phyloP scores from a whole-genome alignment of 345 rosid species.

The Syzygium aqueum region DNA sequence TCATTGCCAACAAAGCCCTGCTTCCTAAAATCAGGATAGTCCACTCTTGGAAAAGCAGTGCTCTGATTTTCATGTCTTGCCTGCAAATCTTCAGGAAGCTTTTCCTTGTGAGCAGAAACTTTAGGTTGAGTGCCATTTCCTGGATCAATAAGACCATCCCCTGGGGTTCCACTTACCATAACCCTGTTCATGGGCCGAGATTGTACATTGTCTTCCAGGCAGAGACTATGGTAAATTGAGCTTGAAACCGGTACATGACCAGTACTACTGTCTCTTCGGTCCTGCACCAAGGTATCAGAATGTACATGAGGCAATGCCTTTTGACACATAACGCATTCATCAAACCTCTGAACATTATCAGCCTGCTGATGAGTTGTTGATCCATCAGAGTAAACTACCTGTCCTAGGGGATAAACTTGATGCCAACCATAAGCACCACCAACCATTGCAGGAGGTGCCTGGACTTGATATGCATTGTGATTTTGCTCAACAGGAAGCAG shows the following conservation, averaged over 20 bases:
- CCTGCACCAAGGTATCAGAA: slow-evolving; percentile 45
- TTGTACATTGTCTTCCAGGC: slow-evolving; percentile 21
- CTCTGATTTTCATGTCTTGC: slow-evolving; percentile 12
- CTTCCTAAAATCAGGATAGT: slow-evolving; percentile 17
- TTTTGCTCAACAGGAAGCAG: slow-evolving; percentile 43
- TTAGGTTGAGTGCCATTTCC: slow-evolving; percentile 17
- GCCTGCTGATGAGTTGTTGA: slow-evolving; percentile 27
- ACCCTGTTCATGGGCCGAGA: slow-evolving; percentile 14
- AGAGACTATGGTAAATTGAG: slow-evolving; percentile 38
- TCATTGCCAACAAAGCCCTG: slow-evolving; percentile 13
- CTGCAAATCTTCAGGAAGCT: background rate
- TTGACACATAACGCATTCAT: slow-evolving; percentile 52
- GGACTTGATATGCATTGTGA: slow-evolving; percentile 30
- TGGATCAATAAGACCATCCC: slow-evolving; percentile 26
- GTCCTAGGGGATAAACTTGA: slow-evolving; percentile 28
- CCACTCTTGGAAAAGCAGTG: background rate
- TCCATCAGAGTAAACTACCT: slow-evolving; percentile 36
- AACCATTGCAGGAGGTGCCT: slow-evolving; percentile 16
- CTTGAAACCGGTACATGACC: slow-evolving; percentile 14
- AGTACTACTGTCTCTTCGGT: slow-evolving; percentile 14
- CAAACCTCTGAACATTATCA: slow-evolving; percentile 27
- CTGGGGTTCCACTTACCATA: slow-evolving; percentile 18
- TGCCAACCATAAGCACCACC: slow-evolving; percentile 53
- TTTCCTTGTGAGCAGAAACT: slow-evolving; percentile 14
- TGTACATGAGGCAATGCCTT: slow-evolving; percentile 66